These are phyloP conservation scores for Schizochytrium sp. DNA, from an alignment of 108 stramenopile species.

Conservation along the genomic window DNA sequence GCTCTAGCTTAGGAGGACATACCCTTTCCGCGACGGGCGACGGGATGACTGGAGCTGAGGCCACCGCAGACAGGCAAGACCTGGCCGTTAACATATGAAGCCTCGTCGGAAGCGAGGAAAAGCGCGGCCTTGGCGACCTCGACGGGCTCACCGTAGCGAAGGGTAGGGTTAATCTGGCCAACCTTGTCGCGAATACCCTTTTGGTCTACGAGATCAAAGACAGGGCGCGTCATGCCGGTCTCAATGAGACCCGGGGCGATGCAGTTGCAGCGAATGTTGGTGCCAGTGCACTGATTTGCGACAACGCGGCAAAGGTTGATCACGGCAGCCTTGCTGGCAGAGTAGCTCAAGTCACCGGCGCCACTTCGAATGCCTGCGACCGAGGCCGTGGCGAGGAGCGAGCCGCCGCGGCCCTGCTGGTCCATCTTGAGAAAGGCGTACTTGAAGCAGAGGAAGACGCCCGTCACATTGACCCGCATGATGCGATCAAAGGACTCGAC, in stretches of 20 bases:
- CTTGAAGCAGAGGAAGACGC: slow-evolving; percentile 12
- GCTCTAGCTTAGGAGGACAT: not conserved
- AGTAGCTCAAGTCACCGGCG: not conserved
- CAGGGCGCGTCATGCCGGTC: not conserved
- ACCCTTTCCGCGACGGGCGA: not conserved
- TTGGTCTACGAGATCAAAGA: not conserved
- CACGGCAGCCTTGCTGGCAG: slow-evolving; percentile 12
- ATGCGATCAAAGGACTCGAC: not conserved
- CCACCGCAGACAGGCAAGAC: not conserved
- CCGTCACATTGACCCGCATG: not conserved
- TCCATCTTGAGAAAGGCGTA: slow-evolving; percentile 3
- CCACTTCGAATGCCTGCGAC: slow-evolving; percentile 4
- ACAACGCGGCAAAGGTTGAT: not conserved
- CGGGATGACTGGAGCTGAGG: not conserved
- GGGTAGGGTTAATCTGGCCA: not conserved
- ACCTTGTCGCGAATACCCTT: slow-evolving; percentile 9
- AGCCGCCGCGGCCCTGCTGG: not conserved
- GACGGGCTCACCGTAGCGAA: not conserved
- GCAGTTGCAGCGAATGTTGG: slow-evolving; percentile 1
- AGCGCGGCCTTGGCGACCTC: slow-evolving; percentile 4
- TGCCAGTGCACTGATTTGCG: slow-evolving; percentile 1
- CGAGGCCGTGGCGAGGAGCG: not conserved
- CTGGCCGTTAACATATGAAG: not conserved
- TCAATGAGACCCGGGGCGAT: not conserved
- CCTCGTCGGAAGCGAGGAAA: not conserved